Percentiles rank a stretch among this genome's conserved stretches.
phyloP scores from a whole-genome alignment of 345 rosid species.

The Erucastrum elatum region DNA sequence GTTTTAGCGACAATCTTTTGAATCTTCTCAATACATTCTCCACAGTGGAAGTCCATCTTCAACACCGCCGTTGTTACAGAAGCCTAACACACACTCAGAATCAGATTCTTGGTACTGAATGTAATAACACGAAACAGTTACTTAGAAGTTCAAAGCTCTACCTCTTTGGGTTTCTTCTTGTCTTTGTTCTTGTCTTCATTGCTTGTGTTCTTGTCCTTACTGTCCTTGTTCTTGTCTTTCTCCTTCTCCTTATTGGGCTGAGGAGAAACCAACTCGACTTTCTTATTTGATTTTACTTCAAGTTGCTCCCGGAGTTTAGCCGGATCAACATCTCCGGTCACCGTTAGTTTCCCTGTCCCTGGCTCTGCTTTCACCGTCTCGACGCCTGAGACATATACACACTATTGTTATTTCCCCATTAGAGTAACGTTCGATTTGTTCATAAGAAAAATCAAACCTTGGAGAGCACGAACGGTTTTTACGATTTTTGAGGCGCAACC shows the following conservation, averaged over 20 bases:
- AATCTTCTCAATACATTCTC: constrained; percentile 60
- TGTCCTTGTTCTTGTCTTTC: constrained; percentile 24
- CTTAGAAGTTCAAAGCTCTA: background rate
- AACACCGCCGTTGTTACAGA: constrained; percentile 62
- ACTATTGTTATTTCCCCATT: background rate
- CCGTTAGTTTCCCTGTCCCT: constrained; percentile 60
- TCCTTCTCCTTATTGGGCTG: constrained; percentile 49
- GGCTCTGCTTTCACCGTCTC: constrained; percentile 63
- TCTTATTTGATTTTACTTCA: constrained; percentile 58
- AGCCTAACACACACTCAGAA: constrained; percentile 34
- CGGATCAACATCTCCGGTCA: constrained; percentile 75
- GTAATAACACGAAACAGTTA: background rate
- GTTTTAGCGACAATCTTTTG: constrained; percentile 44
- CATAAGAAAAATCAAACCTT: constrained; percentile 48
- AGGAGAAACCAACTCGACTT: constrained; percentile 49
- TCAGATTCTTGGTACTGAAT: constrained; percentile 2
- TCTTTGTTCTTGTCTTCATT: constrained; percentile 42
- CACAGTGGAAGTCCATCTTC: constrained; percentile 64
- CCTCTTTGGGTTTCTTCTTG: constrained; percentile 38
- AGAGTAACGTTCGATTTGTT: constrained; percentile 25
- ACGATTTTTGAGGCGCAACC: constrained; percentile 67
- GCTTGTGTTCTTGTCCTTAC: constrained; percentile 40
- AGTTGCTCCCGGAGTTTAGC: constrained; percentile 42
- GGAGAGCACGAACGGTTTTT: constrained; percentile 46
- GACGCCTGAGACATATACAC: constrained; percentile 50